These are phyloP conservation scores for Leishmania guyanensis DNA, from an alignment of 208 protist species.

Conservation along the genomic window DNA sequence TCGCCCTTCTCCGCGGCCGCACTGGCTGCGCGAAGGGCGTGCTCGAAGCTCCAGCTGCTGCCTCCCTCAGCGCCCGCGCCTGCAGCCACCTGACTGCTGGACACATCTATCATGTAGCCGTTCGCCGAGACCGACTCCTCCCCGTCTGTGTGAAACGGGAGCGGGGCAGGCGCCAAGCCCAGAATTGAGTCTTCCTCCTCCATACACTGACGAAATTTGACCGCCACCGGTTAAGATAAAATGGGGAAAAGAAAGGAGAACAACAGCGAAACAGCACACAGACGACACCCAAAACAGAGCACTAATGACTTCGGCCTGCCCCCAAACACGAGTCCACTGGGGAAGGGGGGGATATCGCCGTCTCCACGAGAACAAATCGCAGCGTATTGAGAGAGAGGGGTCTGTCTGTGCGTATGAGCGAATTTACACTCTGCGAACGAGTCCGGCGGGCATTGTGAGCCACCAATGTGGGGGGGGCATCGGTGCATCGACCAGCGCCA, in stretches of 20 bases:
- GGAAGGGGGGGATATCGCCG: not conserved
- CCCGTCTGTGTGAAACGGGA: constrained; percentile 7
- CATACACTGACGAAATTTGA: constrained; percentile 15
- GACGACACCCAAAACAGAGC: not conserved
- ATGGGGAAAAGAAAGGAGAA: not conserved
- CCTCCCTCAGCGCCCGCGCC: not conserved
- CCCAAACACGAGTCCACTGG: not conserved
- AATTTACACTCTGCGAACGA: not conserved
- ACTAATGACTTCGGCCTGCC: not conserved
- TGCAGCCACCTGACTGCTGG: not conserved
- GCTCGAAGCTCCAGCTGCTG: constrained; percentile 31
- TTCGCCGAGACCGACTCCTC: not conserved
- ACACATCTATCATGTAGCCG: not conserved
- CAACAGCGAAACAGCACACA: not conserved
- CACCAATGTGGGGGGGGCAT: not conserved
- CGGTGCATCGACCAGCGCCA: not conserved
- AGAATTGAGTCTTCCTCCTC: constrained; percentile 44
- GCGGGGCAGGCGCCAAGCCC: constrained; percentile 18
- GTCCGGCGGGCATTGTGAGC: not conserved
- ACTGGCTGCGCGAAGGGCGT: constrained; percentile 15
- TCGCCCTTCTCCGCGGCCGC: not conserved
- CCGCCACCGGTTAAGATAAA: not conserved
- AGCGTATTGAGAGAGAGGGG: not conserved
- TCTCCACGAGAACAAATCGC: not conserved
- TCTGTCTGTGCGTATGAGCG: not conserved